phyloP scores from a whole-genome alignment of 2,329 filamentous ascomycete species.

The Xylariaceae sp. region DNA sequence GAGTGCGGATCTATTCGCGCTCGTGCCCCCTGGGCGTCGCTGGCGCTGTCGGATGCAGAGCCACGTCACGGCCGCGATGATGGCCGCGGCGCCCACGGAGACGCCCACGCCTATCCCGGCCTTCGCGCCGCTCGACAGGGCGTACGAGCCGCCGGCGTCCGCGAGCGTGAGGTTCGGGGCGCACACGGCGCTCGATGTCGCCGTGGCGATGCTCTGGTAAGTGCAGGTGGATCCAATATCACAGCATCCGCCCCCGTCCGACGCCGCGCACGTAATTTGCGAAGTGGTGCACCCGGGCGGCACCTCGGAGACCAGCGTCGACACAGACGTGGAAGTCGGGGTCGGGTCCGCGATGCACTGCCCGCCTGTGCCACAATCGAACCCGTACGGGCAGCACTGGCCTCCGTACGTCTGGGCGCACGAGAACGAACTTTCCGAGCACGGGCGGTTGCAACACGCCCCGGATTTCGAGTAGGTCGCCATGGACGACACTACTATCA shows the following conservation, averaged over 20 bases:
- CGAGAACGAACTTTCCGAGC: conserved; percentile 44
- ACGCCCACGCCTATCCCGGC: conserved; percentile 63
- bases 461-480: conserved; percentile 1
- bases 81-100: conserved; percentile 48
- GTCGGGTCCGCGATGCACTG: conserved; percentile 42
- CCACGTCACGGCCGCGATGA: conserved; percentile 54
- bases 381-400: conserved; percentile 56
- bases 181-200: conserved; percentile 43
- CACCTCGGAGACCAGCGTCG: conserved; percentile 43
- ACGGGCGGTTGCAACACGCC: conserved; percentile 35
- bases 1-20: conserved; percentile 7
- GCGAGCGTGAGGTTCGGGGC: conserved; percentile 36
- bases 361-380: conserved; percentile 47
- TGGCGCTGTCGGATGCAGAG: conserved; percentile 51
- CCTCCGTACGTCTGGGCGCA: conserved; percentile 53
- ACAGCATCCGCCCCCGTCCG: conserved; percentile 56
- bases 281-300: conserved; percentile 52
- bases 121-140: conserved; percentile 52
- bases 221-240: conserved; percentile 44
- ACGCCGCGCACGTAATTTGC: conserved; percentile 49
- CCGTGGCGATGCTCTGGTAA: conserved; percentile 46
- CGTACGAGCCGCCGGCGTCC: conserved; percentile 41
- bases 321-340: conserved; percentile 27
- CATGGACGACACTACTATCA: conserved; percentile 6
- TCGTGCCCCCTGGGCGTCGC: neutral